phyloP scores from a whole-genome alignment of 306 rosid species.

The Ammopiptanthus mongolicus region DNA sequence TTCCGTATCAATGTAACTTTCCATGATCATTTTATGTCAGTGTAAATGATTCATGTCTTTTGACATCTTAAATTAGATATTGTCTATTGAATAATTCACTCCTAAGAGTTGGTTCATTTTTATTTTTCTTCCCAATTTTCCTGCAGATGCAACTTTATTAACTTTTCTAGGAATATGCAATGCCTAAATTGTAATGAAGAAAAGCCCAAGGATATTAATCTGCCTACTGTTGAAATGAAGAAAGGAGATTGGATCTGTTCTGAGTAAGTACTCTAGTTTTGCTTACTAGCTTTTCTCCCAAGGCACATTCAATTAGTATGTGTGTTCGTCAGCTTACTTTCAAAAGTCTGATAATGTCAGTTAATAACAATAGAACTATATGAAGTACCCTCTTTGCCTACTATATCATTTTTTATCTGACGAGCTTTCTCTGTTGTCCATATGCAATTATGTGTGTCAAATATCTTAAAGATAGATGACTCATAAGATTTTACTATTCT shows the following conservation, averaged over 20 bases:
- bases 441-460: conserved; percentile 18
- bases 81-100: not conserved
- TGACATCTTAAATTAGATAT: conserved; percentile 3
- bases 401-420: too few relatives aligned
- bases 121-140: not conserved
- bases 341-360: not conserved
- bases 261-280: conserved; percentile 50
- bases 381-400: too few relatives aligned
- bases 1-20: not conserved
- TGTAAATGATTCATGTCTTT: not conserved
- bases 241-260: conserved; percentile 85
- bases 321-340: not conserved
- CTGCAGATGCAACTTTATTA: conserved; percentile 81
- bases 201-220: conserved; percentile 41
- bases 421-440: not conserved
- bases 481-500: not conserved
- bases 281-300: not conserved
- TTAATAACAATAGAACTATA: conserved; percentile 1
- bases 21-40: not conserved
- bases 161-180: conserved; percentile 55
- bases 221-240: conserved; percentile 42
- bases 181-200: conserved; percentile 65
- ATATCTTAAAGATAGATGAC: not conserved
- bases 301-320: not conserved
- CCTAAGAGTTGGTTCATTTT: conserved; percentile 8